A percentile compares a stretch with the other conserved stretches of the same genome.
Conservation (phyloP, 2,329 filamentous ascomycete species). For the Aspergillus fumigatiaffinis region DNA sequence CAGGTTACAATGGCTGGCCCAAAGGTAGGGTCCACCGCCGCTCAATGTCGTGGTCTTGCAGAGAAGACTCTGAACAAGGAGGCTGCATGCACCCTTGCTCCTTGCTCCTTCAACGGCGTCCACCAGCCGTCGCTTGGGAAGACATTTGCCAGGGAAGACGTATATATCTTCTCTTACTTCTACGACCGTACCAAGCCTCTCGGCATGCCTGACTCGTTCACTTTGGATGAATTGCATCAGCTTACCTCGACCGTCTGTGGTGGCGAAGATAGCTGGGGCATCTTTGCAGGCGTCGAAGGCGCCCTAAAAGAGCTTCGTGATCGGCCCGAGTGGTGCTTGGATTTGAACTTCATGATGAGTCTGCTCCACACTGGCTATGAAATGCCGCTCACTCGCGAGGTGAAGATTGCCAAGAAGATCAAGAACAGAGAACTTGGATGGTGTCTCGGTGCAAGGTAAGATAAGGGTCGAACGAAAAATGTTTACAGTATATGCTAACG, state of each 20-base stretch:
- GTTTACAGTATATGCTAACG: constrained; percentile 18
- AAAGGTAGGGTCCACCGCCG: constrained; percentile 61
- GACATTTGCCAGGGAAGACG: constrained; percentile 85
- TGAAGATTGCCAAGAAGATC: constrained; percentile 98
- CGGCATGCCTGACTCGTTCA: constrained; percentile 98
- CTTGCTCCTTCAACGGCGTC: constrained; percentile 98
- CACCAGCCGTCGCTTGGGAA: constrained; percentile 89
- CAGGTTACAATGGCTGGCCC: constrained; percentile 88
- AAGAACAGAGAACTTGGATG: constrained; percentile 94
- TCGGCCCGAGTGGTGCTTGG: constrained; percentile 86
- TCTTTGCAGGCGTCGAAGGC: constrained; percentile 71
- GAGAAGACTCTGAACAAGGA: constrained; percentile 92
- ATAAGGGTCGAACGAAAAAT: constrained; percentile 4
- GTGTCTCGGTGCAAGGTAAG: constrained; percentile 94
- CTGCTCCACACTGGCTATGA: constrained; percentile 94
- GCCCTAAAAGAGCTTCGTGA: constrained; percentile 76
- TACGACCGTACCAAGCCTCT: constrained; percentile 90
- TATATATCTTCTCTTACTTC: constrained; percentile 98
- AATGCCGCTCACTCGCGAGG: constrained; percentile 93
- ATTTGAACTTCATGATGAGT: constrained; percentile 94
- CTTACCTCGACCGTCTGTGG: constrained; percentile 80
- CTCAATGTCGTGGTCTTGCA: constrained; percentile 84
- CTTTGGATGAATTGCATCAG: constrained; percentile 81
- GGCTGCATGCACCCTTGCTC: constrained; percentile 70
- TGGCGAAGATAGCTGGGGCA: constrained; percentile 71